phyloP scores from a whole-genome alignment of 2,329 filamentous ascomycete genomes.

The Hortaea sp. region DNA sequence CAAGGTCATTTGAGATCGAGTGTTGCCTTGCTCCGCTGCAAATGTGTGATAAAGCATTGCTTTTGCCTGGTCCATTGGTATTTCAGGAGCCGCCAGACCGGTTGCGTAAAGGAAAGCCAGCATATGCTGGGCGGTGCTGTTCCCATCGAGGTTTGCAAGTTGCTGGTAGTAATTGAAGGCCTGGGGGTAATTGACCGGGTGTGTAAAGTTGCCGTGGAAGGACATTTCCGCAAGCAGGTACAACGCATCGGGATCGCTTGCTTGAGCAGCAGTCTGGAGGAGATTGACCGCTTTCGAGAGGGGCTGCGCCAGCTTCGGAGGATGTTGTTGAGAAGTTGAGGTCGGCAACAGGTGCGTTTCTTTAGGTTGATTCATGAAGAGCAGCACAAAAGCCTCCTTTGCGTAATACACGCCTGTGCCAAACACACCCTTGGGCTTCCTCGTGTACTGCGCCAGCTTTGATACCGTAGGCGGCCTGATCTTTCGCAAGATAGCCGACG shows the following conservation, averaged over 20 bases:
- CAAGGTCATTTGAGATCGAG: constrained; percentile 84
- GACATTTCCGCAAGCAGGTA: constrained; percentile 88
- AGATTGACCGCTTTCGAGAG: constrained; percentile 50
- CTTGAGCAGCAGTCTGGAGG: constrained; percentile 46
- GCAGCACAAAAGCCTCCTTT: constrained; percentile 50
- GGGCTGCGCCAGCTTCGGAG: constrained; percentile 38
- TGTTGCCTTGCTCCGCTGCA: constrained; percentile 73
- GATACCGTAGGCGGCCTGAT: constrained; percentile 31
- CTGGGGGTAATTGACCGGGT: constrained; percentile 68
- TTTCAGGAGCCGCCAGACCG: constrained; percentile 63
- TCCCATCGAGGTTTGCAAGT: constrained; percentile 67
- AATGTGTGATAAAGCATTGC: constrained; percentile 91
- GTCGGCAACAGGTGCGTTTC: constrained; percentile 31
- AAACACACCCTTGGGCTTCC: constrained; percentile 48
- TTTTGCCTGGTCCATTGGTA: constrained; percentile 79
- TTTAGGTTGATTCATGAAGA: constrained; percentile 55
- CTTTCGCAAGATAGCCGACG: constrained; percentile 30
- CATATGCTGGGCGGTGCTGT: constrained; percentile 92
- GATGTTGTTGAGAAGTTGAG: constrained; percentile 24
- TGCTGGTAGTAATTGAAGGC: constrained; percentile 75
- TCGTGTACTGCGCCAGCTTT: constrained; percentile 29
- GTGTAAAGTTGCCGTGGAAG: constrained; percentile 88
- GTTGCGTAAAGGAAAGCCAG: constrained; percentile 92
- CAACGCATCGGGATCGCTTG: constrained; percentile 67
- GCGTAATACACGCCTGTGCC: constrained; percentile 51